Percentiles rank a stretch among this genome's conserved stretches.
These are phyloP conservation scores for Phaeosphaeria sp. DNA, from an alignment of 2,329 filamentous ascomycete species.

Conservation along the genomic window DNA sequence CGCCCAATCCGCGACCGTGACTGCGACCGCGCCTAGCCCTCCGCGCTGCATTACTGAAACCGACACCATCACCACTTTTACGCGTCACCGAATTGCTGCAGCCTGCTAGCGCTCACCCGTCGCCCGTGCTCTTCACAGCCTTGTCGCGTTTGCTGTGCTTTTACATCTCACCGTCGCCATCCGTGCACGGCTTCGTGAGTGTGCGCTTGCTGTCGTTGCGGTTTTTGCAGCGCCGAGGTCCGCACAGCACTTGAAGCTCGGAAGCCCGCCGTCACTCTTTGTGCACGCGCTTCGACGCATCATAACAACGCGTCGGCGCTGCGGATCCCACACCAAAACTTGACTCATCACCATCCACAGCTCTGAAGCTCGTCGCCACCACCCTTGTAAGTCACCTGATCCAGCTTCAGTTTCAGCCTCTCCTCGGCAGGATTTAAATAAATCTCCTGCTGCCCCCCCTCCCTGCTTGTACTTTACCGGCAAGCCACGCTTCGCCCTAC, in stretches of 20 bases:
- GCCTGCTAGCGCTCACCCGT: conserved; percentile 21
- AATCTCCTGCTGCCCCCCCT: conserved; percentile 29
- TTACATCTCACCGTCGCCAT: conserved; percentile 17
- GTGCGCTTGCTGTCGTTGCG: conserved; percentile 16
- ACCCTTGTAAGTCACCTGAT: conserved; percentile 44
- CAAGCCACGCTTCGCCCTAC: conserved; percentile 21
- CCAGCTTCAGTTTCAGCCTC: conserved; percentile 33
- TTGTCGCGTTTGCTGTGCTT: background rate
- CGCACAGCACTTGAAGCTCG: conserved; percentile 20
- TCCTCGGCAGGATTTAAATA: conserved; percentile 26
- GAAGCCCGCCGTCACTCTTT: conserved; percentile 13
- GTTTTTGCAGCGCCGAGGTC: conserved; percentile 31
- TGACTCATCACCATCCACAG: conserved; percentile 36
- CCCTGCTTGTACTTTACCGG: conserved; percentile 17
- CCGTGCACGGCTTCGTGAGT: conserved; percentile 18
- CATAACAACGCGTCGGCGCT: conserved; percentile 32
- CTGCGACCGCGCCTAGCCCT: conserved; percentile 22
- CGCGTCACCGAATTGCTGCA: conserved; percentile 26
- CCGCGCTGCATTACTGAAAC: conserved; percentile 9
- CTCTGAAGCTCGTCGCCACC: conserved; percentile 34
- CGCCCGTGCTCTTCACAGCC: background rate
- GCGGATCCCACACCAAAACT: conserved; percentile 11
- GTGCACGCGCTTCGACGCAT: conserved; percentile 23
- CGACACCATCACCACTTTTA: background rate
- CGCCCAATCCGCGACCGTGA: conserved; percentile 18